phyloP scores from a whole-genome alignment of 345 rosid genomes.

The Lepidium didymum region DNA sequence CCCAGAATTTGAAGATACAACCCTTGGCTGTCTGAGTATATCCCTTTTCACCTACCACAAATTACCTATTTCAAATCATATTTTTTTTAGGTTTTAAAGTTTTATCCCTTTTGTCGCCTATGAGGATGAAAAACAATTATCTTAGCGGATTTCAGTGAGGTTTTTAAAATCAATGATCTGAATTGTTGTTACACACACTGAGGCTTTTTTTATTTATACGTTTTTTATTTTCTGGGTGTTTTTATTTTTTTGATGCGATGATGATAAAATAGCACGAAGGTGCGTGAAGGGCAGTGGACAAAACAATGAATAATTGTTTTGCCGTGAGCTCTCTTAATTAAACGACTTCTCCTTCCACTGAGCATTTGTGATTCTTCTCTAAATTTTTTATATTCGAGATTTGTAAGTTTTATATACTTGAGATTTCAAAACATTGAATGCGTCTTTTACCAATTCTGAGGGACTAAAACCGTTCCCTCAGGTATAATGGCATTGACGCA shows the following conservation, averaged over 20 bases:
- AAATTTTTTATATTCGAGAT: too few relatives aligned
- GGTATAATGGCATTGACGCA: constrained; percentile 95
- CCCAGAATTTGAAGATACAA: constrained; percentile 69
- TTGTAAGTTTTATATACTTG: too few relatives aligned
- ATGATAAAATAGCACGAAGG: constrained; percentile 60
- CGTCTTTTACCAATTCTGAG: constrained; percentile 96
- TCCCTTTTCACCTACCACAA: neutral
- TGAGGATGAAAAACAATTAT: constrained; percentile 62
- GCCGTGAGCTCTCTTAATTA: constrained; percentile 69
- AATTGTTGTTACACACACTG: constrained; percentile 98
- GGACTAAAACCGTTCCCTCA: constrained; percentile 55
- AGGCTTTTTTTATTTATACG: constrained; percentile 31
- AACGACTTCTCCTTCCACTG: constrained; percentile 99
- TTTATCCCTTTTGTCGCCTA: constrained; percentile 26
- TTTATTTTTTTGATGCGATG: constrained; percentile 37
- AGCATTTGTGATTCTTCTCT: constrained; percentile 27
- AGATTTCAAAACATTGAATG: neutral
- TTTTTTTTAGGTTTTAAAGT: neutral
- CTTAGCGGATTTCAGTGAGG: constrained; percentile 99
- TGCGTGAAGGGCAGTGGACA: constrained; percentile 81
- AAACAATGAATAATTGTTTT: constrained; percentile 10
- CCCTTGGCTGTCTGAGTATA: constrained; percentile 99
- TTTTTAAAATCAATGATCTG: constrained; percentile 62
- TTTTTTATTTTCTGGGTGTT: neutral
- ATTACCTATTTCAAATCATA: rapidly evolving